Evolutionary conservation across 495 filamentous ascomycete genomes (phyloP).

Genomic region (Parmelia sp.): DNA sequence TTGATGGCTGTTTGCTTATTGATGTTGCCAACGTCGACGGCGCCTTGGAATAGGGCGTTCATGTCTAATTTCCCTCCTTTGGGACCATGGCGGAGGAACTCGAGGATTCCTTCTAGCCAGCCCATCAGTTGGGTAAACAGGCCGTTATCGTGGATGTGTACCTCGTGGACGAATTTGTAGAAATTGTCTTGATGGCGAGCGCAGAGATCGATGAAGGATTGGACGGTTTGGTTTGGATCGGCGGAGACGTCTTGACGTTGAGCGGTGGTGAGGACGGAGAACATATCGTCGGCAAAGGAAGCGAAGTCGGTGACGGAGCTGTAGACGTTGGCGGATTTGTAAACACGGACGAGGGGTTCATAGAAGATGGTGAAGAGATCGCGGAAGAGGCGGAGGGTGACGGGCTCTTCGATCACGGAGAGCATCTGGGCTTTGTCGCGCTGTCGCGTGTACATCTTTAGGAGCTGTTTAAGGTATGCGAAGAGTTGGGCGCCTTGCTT

Average conservation of each 20-base stretch:
- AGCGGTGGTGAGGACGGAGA: slow-evolving; percentile 78
- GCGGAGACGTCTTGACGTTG: slow-evolving; percentile 87
- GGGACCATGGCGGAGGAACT: slow-evolving; percentile 84
- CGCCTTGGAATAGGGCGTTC: slow-evolving; percentile 82
- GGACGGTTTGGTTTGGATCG: slow-evolving; percentile 98
- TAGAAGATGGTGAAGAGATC: slow-evolving; percentile 99
- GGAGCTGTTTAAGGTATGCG: slow-evolving; percentile 86
- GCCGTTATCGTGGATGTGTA: slow-evolving; percentile 95
- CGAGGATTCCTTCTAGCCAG: slow-evolving; percentile 95
- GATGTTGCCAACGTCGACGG: slow-evolving; percentile 57
- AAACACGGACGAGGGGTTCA: slow-evolving; percentile 90
- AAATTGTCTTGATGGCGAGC: slow-evolving; percentile 92
- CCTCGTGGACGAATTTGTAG: slow-evolving; percentile 98
- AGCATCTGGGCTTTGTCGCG: slow-evolving; percentile 98
- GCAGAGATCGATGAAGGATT: slow-evolving; percentile 95
- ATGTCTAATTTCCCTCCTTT: slow-evolving; percentile 76
- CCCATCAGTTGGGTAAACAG: slow-evolving; percentile 93
- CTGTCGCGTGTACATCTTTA: slow-evolving; percentile 87
- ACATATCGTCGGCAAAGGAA: slow-evolving; percentile 83
- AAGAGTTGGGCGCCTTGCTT: slow-evolving; percentile 83
- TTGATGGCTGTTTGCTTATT: slow-evolving; percentile 63
- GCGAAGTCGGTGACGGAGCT: slow-evolving; percentile 94
- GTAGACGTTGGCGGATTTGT: slow-evolving; percentile 98
- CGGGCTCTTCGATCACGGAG: slow-evolving; percentile 87
- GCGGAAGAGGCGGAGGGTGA: slow-evolving; percentile 85